Evolutionary conservation across 495 filamentous ascomycete genomes (phyloP), one percentile per base, ranked within the genome.

Genomic region (Mytilinidion resinicola): DNA sequence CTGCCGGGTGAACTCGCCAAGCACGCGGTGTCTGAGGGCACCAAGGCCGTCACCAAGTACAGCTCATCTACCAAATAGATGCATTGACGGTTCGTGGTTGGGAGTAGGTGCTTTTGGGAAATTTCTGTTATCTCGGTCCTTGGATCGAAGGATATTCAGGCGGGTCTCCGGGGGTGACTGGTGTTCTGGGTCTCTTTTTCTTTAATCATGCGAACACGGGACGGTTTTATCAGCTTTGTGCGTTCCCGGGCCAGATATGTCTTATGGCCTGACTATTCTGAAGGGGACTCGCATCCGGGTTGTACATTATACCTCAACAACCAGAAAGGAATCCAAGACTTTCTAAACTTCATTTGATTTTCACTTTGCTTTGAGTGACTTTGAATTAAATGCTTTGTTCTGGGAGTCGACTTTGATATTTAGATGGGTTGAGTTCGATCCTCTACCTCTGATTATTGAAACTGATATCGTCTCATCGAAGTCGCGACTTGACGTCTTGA

Each of bases 41-140:
- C 93, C 74, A 98, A 98, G 90, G 93, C 93, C 55, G 93, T 98
- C 64, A 97, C 93, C 82, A 98, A 98, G 85, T 98, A 98, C 83
- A 96, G 91, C 64, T 96, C 92, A 51, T 96, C 92, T 67, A 95
- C 92, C 75, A 98, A 98, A 89, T 98, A 96, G 83, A 66, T 44
- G 34, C 53, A 39, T 35, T 43, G 34, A 17, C 39, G 51, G 36
- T n/a, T 53, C 25, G 25, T 30, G 25, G 25, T 30, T 2, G 25
- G 25, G 25, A 30, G n/a, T 34, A 30, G 65, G 47, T 20, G 54
- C 47, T 63, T 56, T 35, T 38, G 30, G 42, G 59, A 58, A 52
- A 56, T 67, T 61, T 57, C 52, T 51, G 54, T 51, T 60, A 65
- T 53, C 42, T 60, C 44, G 38, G 33, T 50, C 57, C 19, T 46